A percentile compares a stretch with the other conserved stretches of the same genome.
These are phyloP conservation scores for Arachnomyces sp. DNA, from an alignment of 2,329 filamentous ascomycete genomes.

Conservation along the genomic window DNA sequence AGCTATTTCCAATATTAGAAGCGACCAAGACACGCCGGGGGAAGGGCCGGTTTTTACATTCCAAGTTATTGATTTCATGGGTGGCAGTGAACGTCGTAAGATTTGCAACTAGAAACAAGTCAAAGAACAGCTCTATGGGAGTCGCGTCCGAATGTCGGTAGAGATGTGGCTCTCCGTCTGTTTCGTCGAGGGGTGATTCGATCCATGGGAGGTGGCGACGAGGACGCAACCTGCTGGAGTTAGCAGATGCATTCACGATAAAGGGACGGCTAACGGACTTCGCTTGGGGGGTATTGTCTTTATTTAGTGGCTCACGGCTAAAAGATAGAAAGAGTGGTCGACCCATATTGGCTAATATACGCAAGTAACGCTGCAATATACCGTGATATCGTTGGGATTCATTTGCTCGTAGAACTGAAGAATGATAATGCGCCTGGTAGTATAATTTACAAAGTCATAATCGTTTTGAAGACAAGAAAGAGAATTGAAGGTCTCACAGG, in stretches of 20 bases:
- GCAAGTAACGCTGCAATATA: background rate
- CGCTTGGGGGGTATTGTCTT: conserved; percentile 8
- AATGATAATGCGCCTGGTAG: background rate
- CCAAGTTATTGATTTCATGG: conserved; percentile 47
- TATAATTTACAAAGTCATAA: too few species aligned
- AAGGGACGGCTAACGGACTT: conserved; percentile 17
- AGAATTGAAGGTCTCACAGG: too few species aligned
- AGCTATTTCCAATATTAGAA: conserved; percentile 20
- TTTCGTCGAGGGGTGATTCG: conserved; percentile 25
- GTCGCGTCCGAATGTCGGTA: conserved; percentile 43
- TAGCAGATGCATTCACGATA: background rate
- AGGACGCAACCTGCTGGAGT: conserved; percentile 8
- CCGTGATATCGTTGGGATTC: background rate
- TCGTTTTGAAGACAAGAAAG: too few species aligned
- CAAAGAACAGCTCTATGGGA: conserved; percentile 51
- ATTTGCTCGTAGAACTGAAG: background rate
- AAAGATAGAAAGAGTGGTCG: conserved; percentile 23
- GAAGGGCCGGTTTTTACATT: conserved; percentile 20
- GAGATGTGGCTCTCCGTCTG: conserved; percentile 24
- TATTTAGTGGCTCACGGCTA: conserved; percentile 19
- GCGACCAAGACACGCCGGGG: too few species aligned
- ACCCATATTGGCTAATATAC: conserved; percentile 19
- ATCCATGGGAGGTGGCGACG: conserved; percentile 24
- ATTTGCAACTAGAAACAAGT: conserved; percentile 56
- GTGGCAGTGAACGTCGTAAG: conserved; percentile 53